These are phyloP conservation scores for Claviceps cyperi DNA, from an alignment of 2,329 filamentous ascomycete species.

Conservation along the genomic window DNA sequence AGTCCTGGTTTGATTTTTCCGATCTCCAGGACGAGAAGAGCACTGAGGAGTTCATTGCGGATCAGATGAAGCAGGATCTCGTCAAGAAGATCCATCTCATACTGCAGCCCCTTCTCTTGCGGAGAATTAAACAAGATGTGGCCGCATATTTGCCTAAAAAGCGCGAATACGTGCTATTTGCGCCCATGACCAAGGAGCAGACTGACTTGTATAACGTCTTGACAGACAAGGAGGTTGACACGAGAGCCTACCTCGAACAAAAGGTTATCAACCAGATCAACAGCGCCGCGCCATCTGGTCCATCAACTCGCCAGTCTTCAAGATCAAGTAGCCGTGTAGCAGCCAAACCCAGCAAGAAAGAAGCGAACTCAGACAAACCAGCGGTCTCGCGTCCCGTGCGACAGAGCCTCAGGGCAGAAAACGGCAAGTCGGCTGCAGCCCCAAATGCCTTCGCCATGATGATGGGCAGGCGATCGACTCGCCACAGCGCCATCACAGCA, in stretches of 20 bases:
- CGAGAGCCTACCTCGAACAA: constrained; percentile 65
- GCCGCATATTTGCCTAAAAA: constrained; percentile 88
- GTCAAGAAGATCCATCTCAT: constrained; percentile 77
- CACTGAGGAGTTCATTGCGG: constrained; percentile 64
- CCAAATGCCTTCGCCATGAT: constrained; percentile 37
- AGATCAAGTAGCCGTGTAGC: constrained; percentile 20
- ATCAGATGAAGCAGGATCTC: constrained; percentile 44
- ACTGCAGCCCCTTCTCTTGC: constrained; percentile 75
- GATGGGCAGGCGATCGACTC: constrained; percentile 29
- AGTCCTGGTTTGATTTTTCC: constrained; percentile 94
- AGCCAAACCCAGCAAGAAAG: constrained; percentile 6
- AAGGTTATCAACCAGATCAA: constrained; percentile 56
- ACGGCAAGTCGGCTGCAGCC: constrained; percentile 9
- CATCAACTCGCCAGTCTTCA: constrained; percentile 20
- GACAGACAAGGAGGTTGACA: constrained; percentile 41
- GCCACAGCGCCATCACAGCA: constrained; percentile 7
- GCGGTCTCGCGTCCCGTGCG: constrained; percentile 20
- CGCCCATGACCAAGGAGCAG: constrained; percentile 80
- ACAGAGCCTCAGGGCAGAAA: constrained; percentile 20
- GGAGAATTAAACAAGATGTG: constrained; percentile 85
- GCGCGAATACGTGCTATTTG: constrained; percentile 88
- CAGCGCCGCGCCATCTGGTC: constrained; percentile 15
- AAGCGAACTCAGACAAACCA: constrained; percentile 6
- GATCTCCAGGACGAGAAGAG: constrained; percentile 73
- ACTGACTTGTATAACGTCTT: constrained; percentile 70